Conservation (phyloP, 441 rosid species). For the Euphorbia celastroides region DNA sequence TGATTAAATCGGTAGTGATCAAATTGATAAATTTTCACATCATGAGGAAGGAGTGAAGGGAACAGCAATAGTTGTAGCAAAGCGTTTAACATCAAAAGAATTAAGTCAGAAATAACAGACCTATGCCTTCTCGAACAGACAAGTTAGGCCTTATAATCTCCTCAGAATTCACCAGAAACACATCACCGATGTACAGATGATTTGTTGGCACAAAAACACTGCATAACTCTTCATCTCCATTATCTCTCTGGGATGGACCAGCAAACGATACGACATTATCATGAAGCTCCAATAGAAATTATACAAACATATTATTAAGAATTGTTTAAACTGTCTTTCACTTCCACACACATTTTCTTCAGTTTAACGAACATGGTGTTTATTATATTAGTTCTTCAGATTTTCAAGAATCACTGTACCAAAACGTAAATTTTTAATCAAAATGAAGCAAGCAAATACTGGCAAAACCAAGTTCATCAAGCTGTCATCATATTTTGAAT, state of each 20-base stretch:
- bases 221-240: constrained; percentile 81
- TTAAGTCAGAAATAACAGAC: constrained; percentile 23
- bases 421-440: background rate
- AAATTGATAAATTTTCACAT: background rate
- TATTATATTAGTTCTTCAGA: background rate
- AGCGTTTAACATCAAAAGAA: background rate
- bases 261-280: constrained; percentile 11
- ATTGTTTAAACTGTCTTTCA: background rate
- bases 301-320: background rate
- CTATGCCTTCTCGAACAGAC: constrained; percentile 87
- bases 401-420: background rate
- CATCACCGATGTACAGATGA: constrained; percentile 86
- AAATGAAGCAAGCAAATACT: background rate
- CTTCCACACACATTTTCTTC: background rate
- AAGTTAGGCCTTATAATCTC: constrained; percentile 84
- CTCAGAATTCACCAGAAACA: constrained; percentile 74
- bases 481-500: background rate
- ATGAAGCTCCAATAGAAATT: constrained; percentile 11
- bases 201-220: constrained; percentile 91
- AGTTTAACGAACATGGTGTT: background rate
- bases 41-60: background rate
- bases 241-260: constrained; percentile 48
- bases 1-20: background rate
- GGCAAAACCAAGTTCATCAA: background rate
- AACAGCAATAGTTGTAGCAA: background rate